Evolutionary conservation across 2,329 filamentous ascomycete genomes (phyloP).

Genomic region (Fusarium duplospermum): DNA sequence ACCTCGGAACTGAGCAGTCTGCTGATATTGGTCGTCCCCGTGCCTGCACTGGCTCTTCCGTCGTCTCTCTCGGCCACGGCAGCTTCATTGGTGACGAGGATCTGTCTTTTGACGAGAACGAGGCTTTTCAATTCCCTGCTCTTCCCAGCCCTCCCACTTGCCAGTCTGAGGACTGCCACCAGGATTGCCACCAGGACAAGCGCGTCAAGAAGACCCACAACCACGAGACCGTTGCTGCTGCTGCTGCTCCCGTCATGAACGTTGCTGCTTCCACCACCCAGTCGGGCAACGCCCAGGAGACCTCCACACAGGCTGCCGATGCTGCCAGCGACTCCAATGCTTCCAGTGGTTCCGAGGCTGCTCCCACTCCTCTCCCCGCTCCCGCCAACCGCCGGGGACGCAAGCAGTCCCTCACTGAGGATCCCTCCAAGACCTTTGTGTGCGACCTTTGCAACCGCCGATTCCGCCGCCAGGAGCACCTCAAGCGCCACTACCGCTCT

Average conservation of each 20-base stretch:
- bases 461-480: constrained; percentile 97
- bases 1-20: constrained; percentile 62
- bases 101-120: constrained; percentile 78
- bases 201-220: constrained; percentile 65
- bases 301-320: constrained; percentile 50
- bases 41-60: constrained; percentile 75
- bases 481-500: constrained; percentile 98
- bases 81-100: constrained; percentile 82
- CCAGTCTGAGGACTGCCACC: constrained; percentile 60
- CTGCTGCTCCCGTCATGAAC: constrained; percentile 55
- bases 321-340: constrained; percentile 53
- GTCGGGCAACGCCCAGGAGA: constrained; percentile 51
- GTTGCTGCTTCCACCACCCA: constrained; percentile 52
- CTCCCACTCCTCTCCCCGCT: constrained; percentile 57
- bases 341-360: constrained; percentile 59
- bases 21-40: constrained; percentile 74
- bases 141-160: constrained; percentile 67
- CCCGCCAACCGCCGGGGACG: constrained; percentile 91
- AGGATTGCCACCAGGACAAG: constrained; percentile 66
- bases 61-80: constrained; percentile 77
- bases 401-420: constrained; percentile 98
- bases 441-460: constrained; percentile 96
- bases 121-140: constrained; percentile 68
- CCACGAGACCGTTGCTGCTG: constrained; percentile 53
- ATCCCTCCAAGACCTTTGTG: constrained; percentile 97